phyloP scores from a whole-genome alignment of 805 yeast species.

The Starmera caribaea region DNA sequence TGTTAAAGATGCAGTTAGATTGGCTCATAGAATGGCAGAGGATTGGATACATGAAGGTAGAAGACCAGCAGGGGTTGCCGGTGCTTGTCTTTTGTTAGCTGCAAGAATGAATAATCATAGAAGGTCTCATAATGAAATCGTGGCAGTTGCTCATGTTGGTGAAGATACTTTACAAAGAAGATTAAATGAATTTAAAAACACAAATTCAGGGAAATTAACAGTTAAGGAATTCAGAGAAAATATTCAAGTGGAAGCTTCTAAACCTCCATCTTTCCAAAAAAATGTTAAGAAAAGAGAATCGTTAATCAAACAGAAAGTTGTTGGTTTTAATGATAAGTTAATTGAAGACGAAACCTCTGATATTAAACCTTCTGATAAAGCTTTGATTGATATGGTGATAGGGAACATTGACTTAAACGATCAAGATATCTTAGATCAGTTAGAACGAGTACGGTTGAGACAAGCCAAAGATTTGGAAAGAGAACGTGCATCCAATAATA shows the following conservation, averaged over 20 bases:
- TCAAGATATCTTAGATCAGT: conserved; percentile 17
- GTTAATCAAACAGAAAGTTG: conserved; percentile 23
- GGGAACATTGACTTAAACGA: conserved; percentile 14
- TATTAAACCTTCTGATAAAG: conserved; percentile 8
- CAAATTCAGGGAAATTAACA: conserved; percentile 65
- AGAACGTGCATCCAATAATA: conserved; percentile 9
- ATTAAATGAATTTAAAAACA: conserved; percentile 75
- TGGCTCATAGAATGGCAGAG: conserved; percentile 84
- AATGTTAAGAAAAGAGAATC: conserved; percentile 45
- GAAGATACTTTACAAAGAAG: conserved; percentile 89
- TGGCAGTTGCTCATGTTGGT: conserved; percentile 91
- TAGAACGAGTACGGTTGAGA: conserved; percentile 19
- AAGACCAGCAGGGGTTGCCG: conserved; percentile 97
- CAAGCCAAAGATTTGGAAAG: conserved; percentile 12
- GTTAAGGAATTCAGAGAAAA: conserved; percentile 63
- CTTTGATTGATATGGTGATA: conserved; percentile 8
- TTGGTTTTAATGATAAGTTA: conserved; percentile 3
- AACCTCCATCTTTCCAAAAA: conserved; percentile 77
- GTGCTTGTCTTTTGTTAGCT: conserved; percentile 88
- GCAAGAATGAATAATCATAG: conserved; percentile 95
- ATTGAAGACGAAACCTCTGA: conserved; percentile 1
- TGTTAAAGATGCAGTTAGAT: conserved; percentile 73
- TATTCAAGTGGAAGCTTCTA: conserved; percentile 24
- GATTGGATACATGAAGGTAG: conserved; percentile 98
- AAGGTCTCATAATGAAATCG: conserved; percentile 87